Conservation (phyloP, 2,329 filamentous ascomycete species). For the Cryphonectria japonica region DNA sequence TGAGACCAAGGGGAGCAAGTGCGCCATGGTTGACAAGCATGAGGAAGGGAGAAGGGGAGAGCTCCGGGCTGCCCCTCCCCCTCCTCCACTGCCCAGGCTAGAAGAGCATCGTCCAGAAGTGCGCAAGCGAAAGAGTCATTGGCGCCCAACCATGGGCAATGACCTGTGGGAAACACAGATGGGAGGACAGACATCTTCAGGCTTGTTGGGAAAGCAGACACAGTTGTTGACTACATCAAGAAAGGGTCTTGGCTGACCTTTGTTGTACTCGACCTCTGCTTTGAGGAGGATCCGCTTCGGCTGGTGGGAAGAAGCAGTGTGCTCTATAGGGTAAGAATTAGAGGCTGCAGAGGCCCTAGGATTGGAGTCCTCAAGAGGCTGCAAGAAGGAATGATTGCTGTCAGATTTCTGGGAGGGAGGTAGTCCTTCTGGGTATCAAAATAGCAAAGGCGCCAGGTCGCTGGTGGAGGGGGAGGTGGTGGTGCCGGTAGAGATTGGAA, state of each 20-base stretch:
- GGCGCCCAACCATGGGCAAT: not conserved
- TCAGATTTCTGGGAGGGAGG: not conserved
- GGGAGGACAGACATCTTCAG: not conserved
- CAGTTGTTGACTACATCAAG: not conserved
- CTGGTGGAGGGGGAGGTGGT: not conserved
- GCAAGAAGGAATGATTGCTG: not conserved
- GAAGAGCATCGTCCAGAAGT: slow-evolving; percentile 12
- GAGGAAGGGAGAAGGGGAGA: slow-evolving; percentile 2
- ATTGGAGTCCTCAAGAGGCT: not conserved
- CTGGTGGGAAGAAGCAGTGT: not conserved
- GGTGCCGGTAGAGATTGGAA: not conserved
- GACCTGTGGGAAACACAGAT: not conserved
- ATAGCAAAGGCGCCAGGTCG: not conserved
- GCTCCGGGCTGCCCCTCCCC: slow-evolving; percentile 18
- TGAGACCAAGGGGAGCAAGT: not conserved
- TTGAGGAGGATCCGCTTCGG: slow-evolving; percentile 6
- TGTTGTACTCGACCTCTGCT: not conserved
- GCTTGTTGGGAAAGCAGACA: not conserved
- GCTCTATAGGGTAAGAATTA: not conserved
- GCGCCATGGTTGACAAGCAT: not conserved
- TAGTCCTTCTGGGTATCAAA: not conserved
- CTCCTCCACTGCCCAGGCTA: slow-evolving; percentile 12
- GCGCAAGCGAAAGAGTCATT: slow-evolving; percentile 25
- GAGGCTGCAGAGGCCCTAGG: not conserved
- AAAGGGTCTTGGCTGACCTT: not conserved